Conservation (phyloP, 495 filamentous ascomycete species). For the Aspergillus heteromorphus region DNA sequence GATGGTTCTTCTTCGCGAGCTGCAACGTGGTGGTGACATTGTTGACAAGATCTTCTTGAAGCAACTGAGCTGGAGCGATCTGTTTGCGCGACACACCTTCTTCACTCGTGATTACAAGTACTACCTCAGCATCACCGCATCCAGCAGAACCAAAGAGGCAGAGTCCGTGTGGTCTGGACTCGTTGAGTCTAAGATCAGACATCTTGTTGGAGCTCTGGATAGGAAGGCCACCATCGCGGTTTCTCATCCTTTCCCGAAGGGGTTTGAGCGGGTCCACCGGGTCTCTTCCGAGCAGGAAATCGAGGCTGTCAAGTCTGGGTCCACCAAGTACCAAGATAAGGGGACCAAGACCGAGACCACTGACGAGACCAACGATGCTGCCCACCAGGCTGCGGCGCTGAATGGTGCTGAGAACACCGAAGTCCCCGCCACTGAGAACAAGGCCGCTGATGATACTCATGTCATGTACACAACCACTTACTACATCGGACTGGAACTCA, state of each 20-base stretch:
- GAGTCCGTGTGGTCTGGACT: constrained; percentile 84
- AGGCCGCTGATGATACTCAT: constrained; percentile 27
- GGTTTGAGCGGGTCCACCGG: constrained; percentile 73
- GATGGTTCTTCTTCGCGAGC: constrained; percentile 72
- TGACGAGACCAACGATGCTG: constrained; percentile 51
- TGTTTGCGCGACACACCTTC: constrained; percentile 84
- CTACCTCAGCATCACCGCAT: constrained; percentile 84
- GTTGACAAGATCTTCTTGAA: constrained; percentile 74
- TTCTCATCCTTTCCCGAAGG: constrained; percentile 89
- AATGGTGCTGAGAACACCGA: constrained; percentile 43
- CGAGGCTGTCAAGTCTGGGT: constrained; percentile 64
- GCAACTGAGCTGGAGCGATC: constrained; percentile 72
- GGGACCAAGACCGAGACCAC: constrained; percentile 55
- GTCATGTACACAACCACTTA: constrained; percentile 80
- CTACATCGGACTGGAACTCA: constrained; percentile 76
- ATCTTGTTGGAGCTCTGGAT: constrained; percentile 77
- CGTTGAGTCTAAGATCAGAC: constrained; percentile 86
- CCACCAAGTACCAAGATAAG: constrained; percentile 59
- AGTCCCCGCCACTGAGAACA: constrained; percentile 34
- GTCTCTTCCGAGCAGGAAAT: constrained; percentile 68
- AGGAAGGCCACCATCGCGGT: constrained; percentile 65
- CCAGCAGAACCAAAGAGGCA: constrained; percentile 77
- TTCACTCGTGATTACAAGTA: constrained; percentile 92
- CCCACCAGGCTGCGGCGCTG: constrained; percentile 45
- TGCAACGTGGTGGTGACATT: constrained; percentile 70